A percentile compares a stretch with the other conserved stretches of the same genome.
phyloP scores from a whole-genome alignment of 441 rosid genomes.

The Arabidopsis lyrata region DNA sequence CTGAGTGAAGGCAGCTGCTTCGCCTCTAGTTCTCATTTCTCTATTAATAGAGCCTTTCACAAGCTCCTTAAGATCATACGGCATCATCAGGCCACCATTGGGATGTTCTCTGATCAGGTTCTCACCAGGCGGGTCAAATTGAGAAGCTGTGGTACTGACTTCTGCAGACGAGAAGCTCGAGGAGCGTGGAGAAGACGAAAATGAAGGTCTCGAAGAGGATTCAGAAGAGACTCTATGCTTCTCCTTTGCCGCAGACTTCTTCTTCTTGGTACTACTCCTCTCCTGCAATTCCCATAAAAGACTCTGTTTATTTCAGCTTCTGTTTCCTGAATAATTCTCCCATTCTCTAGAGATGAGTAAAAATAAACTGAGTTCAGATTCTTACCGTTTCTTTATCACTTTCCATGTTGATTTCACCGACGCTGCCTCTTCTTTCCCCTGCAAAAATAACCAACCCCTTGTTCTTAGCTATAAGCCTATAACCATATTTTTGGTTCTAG shows the following conservation, averaged over 20 bases:
- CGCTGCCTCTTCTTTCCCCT: slow-evolving; percentile 59
- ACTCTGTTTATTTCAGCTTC: slow-evolving; percentile 17
- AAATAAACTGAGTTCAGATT: slow-evolving; percentile 10
- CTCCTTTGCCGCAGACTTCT: slow-evolving; percentile 55
- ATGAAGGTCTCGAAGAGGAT: slow-evolving; percentile 75
- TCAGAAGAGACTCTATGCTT: slow-evolving; percentile 72
- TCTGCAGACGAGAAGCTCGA: no score
- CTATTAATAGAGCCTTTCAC: slow-evolving; percentile 72
- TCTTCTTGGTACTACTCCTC: slow-evolving; percentile 43
- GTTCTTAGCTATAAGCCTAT: slow-evolving; percentile 29
- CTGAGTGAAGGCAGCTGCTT: slow-evolving; percentile 25
- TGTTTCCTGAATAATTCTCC: slow-evolving; percentile 2
- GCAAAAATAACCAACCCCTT: slow-evolving; percentile 23
- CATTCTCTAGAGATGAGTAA: slow-evolving; percentile 2
- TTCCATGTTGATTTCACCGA: slow-evolving; percentile 47
- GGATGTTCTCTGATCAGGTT: slow-evolving; percentile 34
- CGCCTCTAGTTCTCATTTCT: slow-evolving; percentile 53
- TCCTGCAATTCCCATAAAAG: slow-evolving; percentile 61
- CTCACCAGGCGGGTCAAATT: slow-evolving; percentile 52
- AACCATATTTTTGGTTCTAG: slow-evolving; percentile 26
- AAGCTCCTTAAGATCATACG: slow-evolving; percentile 59
- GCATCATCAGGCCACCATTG: slow-evolving; percentile 48
- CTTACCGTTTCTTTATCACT: slow-evolving; percentile 61
- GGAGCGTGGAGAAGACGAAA: slow-evolving; percentile 71
- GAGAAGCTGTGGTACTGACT: slow-evolving; percentile 49